Conservation (phyloP, 768 basidiomycete genomes). For the Naematelia aurantialba region DNA sequence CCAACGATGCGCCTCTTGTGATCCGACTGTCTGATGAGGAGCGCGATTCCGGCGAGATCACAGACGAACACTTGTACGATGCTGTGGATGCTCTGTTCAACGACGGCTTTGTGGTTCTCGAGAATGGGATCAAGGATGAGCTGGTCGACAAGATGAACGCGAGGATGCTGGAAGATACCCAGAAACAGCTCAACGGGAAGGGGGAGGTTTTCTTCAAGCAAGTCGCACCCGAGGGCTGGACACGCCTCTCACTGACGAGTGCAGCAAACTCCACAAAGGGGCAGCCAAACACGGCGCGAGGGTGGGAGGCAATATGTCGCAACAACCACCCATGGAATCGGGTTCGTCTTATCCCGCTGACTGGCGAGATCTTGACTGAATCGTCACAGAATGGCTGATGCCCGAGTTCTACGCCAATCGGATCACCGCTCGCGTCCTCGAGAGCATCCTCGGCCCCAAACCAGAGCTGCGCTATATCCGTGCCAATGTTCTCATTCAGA, state of each 20-base stretch:
- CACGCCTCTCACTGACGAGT: not conserved
- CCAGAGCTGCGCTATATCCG: constrained; percentile 15
- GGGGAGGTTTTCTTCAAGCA: constrained; percentile 10
- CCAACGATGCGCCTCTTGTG: constrained; percentile 6
- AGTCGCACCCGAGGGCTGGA: not conserved
- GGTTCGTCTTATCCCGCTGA: too few relatives aligned
- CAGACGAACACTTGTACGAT: constrained; percentile 12
- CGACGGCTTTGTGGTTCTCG: constrained; percentile 14
- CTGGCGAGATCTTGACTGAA: not conserved
- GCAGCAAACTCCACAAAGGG: constrained; percentile 12
- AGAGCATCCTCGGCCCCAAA: constrained; percentile 10
- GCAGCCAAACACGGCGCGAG: constrained; percentile 8
- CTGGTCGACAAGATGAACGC: constrained; percentile 14
- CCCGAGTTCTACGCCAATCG: constrained; percentile 14
- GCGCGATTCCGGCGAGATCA: constrained; percentile 10
- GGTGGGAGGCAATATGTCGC: constrained; percentile 15
- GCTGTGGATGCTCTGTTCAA: constrained; percentile 10
- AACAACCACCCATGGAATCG: constrained; percentile 13
- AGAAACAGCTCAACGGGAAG: constrained; percentile 8
- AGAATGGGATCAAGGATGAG: constrained; percentile 8
- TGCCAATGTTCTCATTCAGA: constrained; percentile 8
- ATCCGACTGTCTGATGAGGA: constrained; percentile 16
- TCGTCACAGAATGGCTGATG: constrained; percentile 11
- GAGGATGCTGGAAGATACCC: constrained; percentile 13
- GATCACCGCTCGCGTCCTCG: constrained; percentile 5